phyloP scores from a whole-genome alignment of 75 land plant genomes.

The Cunninghamia lanceolata region DNA sequence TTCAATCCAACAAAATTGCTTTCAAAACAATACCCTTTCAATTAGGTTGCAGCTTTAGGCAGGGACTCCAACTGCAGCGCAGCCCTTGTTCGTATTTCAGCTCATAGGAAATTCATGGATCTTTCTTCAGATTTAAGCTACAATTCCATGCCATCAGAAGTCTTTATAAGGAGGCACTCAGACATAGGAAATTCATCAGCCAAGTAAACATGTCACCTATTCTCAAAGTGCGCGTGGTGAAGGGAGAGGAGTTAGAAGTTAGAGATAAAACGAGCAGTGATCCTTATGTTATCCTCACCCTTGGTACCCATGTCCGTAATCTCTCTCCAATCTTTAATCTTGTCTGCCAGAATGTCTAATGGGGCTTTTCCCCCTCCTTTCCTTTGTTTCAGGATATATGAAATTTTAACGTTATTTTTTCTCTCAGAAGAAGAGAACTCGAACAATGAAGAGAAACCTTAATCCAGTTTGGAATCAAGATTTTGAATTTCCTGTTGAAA shows the following conservation, averaged over 20 bases:
- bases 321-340: neutral
- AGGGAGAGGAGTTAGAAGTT: constrained; percentile 67
- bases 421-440: constrained; percentile 58
- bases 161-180: too few relatives aligned
- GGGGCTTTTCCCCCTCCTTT: neutral
- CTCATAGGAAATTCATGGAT: too few relatives aligned
- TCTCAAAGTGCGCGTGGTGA: constrained; percentile 70
- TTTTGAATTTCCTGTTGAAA: constrained; percentile 48
- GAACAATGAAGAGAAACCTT: constrained; percentile 41
- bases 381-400: neutral
- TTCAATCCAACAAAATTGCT: too few relatives aligned
- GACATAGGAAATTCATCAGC: too few relatives aligned
- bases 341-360: neutral
- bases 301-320: constrained; percentile 61
- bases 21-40: too few relatives aligned
- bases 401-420: neutral
- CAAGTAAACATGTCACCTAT: neutral
- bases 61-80: too few relatives aligned
- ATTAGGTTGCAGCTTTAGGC: too few relatives aligned
- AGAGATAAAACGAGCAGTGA: constrained; percentile 76
- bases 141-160: too few relatives aligned
- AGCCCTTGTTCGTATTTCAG: too few relatives aligned
- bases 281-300: constrained; percentile 72
- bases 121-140: too few relatives aligned
- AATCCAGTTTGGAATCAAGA: constrained; percentile 83